These are phyloP conservation scores for Agaricus subrufescens DNA, from an alignment of 768 basidiomycete genomes.

Conservation along the genomic window DNA sequence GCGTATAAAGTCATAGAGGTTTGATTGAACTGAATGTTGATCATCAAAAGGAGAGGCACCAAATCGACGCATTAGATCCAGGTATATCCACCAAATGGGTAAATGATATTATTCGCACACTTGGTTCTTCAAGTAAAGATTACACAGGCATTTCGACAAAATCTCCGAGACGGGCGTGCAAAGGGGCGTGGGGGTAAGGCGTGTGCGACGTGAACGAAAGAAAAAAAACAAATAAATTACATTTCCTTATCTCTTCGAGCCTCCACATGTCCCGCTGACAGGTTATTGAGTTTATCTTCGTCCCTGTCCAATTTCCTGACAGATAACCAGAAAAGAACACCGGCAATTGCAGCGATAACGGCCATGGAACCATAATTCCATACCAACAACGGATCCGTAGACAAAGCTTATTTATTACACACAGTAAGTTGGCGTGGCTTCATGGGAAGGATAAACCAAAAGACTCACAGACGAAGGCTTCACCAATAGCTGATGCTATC, in stretches of 20 bases:
- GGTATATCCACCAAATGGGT: too few species aligned
- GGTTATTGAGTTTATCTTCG: constrained; percentile 61
- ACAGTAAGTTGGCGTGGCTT: not conserved
- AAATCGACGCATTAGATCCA: too few species aligned
- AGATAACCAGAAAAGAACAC: constrained; percentile 50
- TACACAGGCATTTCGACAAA: too few species aligned
- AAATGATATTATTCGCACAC: too few species aligned
- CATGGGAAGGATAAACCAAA: not conserved
- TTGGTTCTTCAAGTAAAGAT: too few species aligned
- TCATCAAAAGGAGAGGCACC: too few species aligned
- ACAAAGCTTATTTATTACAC: constrained; percentile 39
- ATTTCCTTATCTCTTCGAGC: not conserved
- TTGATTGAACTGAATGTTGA: too few species aligned
- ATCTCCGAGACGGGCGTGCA: too few species aligned
- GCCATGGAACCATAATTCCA: constrained; percentile 70
- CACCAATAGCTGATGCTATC: constrained; percentile 47
- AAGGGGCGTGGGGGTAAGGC: not conserved
- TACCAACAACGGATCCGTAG: constrained; percentile 65
- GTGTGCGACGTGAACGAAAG: not conserved
- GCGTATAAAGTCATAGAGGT: too few species aligned
- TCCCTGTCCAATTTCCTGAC: constrained; percentile 49
- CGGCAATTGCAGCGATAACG: constrained; percentile 47
- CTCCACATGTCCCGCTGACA: constrained; percentile 12
- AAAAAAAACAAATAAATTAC: not conserved
- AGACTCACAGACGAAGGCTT: constrained; percentile 65